Conservation (phyloP, 805 yeast species). For the Lipomyces starkeyi region DNA sequence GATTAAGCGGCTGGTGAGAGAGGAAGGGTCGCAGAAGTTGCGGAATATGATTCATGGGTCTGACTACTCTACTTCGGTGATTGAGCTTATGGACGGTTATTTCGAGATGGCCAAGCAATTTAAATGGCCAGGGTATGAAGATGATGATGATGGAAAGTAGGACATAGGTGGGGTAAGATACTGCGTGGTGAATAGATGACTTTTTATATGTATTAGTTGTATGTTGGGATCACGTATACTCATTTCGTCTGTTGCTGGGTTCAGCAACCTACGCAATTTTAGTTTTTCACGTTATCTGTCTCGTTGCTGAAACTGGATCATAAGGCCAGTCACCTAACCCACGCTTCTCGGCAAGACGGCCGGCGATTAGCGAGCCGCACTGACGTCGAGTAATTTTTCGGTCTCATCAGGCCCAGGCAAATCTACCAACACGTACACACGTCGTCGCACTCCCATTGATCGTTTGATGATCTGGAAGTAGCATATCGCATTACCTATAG, state of each 20-base stretch:
- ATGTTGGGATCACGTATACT: not conserved
- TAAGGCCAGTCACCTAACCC: not conserved
- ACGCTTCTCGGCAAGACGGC: not conserved
- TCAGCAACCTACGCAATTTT: not conserved
- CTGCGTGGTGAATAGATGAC: not conserved
- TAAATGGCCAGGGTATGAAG: constrained; percentile 53
- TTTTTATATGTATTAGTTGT: not conserved
- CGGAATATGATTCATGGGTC: constrained; percentile 68
- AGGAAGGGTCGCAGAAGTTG: constrained; percentile 38
- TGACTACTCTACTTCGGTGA: constrained; percentile 66
- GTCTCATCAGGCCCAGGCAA: not conserved
- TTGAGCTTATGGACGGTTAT: constrained; percentile 59
- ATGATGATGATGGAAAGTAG: constrained; percentile 26
- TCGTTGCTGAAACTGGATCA: too few relatives aligned
- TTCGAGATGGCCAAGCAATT: constrained; percentile 57
- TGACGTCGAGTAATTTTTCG: not conserved
- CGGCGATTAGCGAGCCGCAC: not conserved
- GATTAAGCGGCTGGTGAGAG: constrained; percentile 30
- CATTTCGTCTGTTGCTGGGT: not conserved
- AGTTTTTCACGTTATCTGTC: too few relatives aligned
- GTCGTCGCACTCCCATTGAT: not conserved
- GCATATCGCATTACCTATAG: not conserved
- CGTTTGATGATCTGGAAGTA: not conserved
- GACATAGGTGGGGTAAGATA: constrained; percentile 2
- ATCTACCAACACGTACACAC: not conserved